Evolutionary conservation across 164 flowering plant species (phyloP), one percentile per base, ranked within the genome.

Genomic region (Stephania japonica): DNA sequence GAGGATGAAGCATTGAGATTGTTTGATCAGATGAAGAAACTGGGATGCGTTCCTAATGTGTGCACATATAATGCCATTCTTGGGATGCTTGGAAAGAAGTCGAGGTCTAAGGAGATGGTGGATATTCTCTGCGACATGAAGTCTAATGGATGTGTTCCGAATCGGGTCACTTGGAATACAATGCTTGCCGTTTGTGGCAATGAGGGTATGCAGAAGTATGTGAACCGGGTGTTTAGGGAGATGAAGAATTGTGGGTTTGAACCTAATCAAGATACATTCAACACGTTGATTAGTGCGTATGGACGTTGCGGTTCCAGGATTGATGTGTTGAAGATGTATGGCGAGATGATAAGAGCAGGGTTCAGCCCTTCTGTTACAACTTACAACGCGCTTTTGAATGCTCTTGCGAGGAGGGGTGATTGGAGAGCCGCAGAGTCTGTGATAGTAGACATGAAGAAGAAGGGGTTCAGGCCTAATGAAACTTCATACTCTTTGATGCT

Each of bases 211-310:
- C 85, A 83, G 49, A 83, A 82, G 68, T 84, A 87, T 80, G 90
- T 92, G 75, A 85, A 78, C 56, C 82, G 75, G 25, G 85, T 94
- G 11, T 88, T 94, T 42, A 78, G 70, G 44, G 97, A 92, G 81
- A 94, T 94, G 98, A 88, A 81, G 81, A 88, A 81, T 67, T 87
- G 97, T 75, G 98, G 98, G n/a, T 90, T 92, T 79, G 92, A 92
- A 78, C 97, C 98, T n/a, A 89, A 85, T 38, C 83, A 91, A 68
- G 91, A 91, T 81, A 91, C 98, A 21, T 92, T 90, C 70, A 89
- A 90, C 75, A 87, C 97, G 5, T 80, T 94, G 83, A 94, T 92
- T 38, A 75, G 88, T 73, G 97, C 91, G 4, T 94, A 91, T 80
- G 97, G 98, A 41, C 83, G 97, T 21, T 92, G 97, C 75, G 98